These are phyloP conservation scores for Collariella sp. DNA, from an alignment of 495 filamentous ascomycete species.

Conservation along the genomic window DNA sequence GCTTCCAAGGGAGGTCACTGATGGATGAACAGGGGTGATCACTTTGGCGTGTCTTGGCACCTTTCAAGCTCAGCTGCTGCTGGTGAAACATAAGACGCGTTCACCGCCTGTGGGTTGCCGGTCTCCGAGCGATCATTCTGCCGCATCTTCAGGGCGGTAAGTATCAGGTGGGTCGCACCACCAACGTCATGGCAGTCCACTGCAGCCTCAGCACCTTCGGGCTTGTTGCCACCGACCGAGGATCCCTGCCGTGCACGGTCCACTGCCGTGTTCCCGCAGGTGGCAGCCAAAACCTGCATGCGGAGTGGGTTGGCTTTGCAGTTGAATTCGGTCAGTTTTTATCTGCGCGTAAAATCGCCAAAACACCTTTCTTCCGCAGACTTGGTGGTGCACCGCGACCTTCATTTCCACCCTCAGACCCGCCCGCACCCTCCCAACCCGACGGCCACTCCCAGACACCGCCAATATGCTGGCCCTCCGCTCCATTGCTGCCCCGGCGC, in stretches of 20 bases:
- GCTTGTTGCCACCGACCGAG: neutral
- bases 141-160: constrained; percentile 2
- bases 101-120: neutral
- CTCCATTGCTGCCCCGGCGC: constrained; percentile 42
- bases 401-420: neutral
- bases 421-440: neutral
- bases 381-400: neutral
- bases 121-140: neutral
- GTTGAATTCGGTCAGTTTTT: constrained; percentile 12
- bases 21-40: neutral
- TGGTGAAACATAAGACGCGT: neutral
- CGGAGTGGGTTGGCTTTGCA: constrained; percentile 13
- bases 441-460: neutral
- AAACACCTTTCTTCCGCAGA: constrained; percentile 5
- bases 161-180: neutral
- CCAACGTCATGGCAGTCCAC: constrained; percentile 11
- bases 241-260: constrained; percentile 10
- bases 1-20: neutral
- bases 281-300: constrained; percentile 13
- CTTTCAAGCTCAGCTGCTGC: no score
- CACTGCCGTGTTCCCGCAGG: constrained; percentile 10
- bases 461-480: constrained; percentile 45
- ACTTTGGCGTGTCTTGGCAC: neutral
- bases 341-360: constrained; percentile 4
- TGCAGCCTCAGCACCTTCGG: constrained; percentile 1